Evolutionary conservation across 176 grass and related monocot genomes (phyloP).

Genomic region (Bothriochloa decipiens): DNA sequence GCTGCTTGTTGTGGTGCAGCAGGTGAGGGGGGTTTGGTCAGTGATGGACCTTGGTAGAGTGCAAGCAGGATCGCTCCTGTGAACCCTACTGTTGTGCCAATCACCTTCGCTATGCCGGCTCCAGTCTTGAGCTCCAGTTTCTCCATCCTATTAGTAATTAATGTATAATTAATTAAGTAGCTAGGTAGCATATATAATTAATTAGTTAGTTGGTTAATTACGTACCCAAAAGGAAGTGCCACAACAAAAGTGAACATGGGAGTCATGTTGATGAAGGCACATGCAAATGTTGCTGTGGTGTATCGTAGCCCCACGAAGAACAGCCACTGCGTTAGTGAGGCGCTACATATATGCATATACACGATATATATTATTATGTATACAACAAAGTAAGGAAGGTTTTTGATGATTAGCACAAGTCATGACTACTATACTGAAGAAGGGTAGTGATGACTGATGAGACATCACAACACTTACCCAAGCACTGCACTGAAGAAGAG

Average conservation of each 20-base stretch:
- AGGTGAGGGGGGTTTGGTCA: slow-evolving; percentile 34
- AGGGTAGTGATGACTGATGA: not conserved
- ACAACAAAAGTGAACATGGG: slow-evolving; percentile 68
- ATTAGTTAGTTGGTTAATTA: not conserved
- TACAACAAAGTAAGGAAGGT: not conserved
- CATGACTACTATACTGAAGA: not conserved
- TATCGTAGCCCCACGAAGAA: slow-evolving; percentile 65
- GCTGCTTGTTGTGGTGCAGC: not conserved
- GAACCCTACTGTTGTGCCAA: slow-evolving; percentile 56
- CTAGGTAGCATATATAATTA: not conserved
- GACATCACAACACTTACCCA: slow-evolving; percentile 48
- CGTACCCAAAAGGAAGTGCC: slow-evolving; percentile 52
- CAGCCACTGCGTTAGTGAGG: slow-evolving; percentile 61
- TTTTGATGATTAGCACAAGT: not conserved
- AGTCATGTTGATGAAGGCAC: slow-evolving; percentile 71
- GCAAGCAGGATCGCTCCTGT: slow-evolving; percentile 61
- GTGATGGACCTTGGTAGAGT: slow-evolving; percentile 60
- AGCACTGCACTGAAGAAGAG: slow-evolving; percentile 82
- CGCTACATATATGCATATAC: slow-evolving; percentile 18
- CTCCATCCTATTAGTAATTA: slow-evolving; percentile 45
- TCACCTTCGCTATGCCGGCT: slow-evolving; percentile 62
- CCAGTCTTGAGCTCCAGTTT: slow-evolving; percentile 53
- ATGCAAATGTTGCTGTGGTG: slow-evolving; percentile 61
- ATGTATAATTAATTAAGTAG: not conserved
- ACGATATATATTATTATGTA: not conserved